Evolutionary conservation across 73 alveolate species (phyloP), one percentile per base, ranked within the genome.

Genomic region (Stentor roeselii): DNA sequence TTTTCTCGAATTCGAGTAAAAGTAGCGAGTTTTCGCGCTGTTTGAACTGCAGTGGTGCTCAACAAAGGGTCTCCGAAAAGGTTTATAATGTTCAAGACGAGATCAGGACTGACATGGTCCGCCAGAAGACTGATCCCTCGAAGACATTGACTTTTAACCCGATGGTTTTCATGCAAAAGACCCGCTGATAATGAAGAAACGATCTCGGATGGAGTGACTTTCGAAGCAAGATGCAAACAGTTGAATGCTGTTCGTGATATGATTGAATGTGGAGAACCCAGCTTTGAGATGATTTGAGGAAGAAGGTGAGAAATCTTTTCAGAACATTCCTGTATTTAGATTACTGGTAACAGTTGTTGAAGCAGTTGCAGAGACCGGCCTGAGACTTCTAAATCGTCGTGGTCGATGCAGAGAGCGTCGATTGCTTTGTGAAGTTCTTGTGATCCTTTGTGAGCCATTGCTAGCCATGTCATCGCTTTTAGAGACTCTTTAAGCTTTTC

Each of bases 181-280:
- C 80, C 80, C 11, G 37, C 41, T 30, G n/a, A 21, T 30, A 67
- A 11, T 14, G 80, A 36, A 27, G 21, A 27, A 2, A 67, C 34
- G n/a, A 67, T 32, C 34, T 67, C 80, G 50, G 21, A 27, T 67
- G 80, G 80, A 32, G 41, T 32, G n/a, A 32, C 41, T 67, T 67
- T 67, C 34, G 80, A 67, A 2, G 80, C 80, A 14, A 67, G 34
- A 11, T 21, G 41, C n/a, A 67, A 21, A 32, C 80, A 67, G 34
- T 67, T 67, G 80, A 67, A 67, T 32, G 80, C 80, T 21, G 80
- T 67, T 67, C 80, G 80, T 27, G 80, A 67, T 67, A 67, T 67
- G 21, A 67, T 67, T 67, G 80, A 67, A 32, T 67, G 80, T 1
- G 80, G 80, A 1, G 80, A 67, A 27, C 80, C 80, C 11, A 67